A percentile compares a stretch with the other conserved stretches of the same genome.
These are phyloP conservation scores for Clohesyomyces aquaticus DNA, from an alignment of 495 filamentous ascomycete genomes.

Conservation along the genomic window DNA sequence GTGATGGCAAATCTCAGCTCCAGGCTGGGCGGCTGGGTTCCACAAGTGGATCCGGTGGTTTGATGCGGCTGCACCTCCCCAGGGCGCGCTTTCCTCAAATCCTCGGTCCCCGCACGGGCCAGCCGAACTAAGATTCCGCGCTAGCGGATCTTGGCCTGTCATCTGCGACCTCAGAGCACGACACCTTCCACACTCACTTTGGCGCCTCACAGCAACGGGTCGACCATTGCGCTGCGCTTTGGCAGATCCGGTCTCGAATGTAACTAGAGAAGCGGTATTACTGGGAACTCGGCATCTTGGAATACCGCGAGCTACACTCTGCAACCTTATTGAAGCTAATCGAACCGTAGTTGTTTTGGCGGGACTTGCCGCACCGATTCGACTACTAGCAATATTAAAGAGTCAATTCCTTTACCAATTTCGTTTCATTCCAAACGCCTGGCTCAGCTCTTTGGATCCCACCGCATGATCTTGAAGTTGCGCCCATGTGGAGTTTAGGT, in stretches of 20 bases:
- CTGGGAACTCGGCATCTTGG: too few relatives aligned
- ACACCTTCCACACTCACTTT: background rate
- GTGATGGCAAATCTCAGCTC: constrained; percentile 16
- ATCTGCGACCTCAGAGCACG: background rate
- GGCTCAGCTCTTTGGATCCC: background rate
- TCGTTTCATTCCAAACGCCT: background rate
- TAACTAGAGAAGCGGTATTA: background rate
- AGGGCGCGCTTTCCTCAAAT: background rate
- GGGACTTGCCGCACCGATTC: background rate
- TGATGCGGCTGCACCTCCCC: constrained; percentile 1
- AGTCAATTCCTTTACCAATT: background rate
- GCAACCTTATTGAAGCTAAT: background rate
- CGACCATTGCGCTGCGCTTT: background rate
- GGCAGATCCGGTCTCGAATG: too few relatives aligned
- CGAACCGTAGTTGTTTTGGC: background rate
- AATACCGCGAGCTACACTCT: too few relatives aligned
- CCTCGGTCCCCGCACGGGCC: background rate
- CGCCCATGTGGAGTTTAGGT: constrained; percentile 29
- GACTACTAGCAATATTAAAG: background rate
- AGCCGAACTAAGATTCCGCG: background rate
- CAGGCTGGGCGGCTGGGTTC: constrained; percentile 24
- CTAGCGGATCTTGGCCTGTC: background rate
- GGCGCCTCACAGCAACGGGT: background rate
- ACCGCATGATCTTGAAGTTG: background rate
- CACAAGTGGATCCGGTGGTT: constrained; percentile 16